These are phyloP conservation scores for Piper betle DNA, from an alignment of 164 flowering plant species.

Conservation along the genomic window DNA sequence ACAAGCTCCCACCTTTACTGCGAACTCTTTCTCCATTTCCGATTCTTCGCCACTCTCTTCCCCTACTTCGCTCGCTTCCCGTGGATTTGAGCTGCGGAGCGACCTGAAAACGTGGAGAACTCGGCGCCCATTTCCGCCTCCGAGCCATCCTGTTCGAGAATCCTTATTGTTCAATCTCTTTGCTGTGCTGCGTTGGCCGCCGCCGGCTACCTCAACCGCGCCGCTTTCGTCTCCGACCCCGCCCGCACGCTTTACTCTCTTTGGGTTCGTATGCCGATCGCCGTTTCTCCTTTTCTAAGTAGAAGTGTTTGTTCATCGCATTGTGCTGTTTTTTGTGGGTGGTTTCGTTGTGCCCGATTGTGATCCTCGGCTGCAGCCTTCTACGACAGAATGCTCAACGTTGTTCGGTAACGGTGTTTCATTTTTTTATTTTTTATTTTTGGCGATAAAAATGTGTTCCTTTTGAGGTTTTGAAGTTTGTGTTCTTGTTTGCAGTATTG, in stretches of 20 bases:
- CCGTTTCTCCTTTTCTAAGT: not conserved
- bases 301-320: not conserved
- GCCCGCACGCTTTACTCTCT: conserved; percentile 31
- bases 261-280: conserved; percentile 31
- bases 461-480: not conserved
- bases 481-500: conserved; percentile 26
- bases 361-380: conserved; percentile 37
- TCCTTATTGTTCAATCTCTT: conserved; percentile 1
- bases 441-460: too few relatives aligned
- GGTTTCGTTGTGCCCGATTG: conserved; percentile 33
- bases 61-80: too few relatives aligned
- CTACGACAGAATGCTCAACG: conserved; percentile 33
- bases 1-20: not conserved
- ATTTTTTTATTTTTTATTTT: too few relatives aligned
- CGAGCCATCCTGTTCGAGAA: conserved; percentile 4
- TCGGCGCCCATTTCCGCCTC: too few relatives aligned
- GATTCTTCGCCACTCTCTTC: too few relatives aligned
- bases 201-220: conserved; percentile 26
- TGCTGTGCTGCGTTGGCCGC: conserved; percentile 2
- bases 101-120: too few relatives aligned
- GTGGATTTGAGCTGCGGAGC: too few relatives aligned
- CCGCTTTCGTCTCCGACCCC: conserved; percentile 40
- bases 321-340: conserved; percentile 25
- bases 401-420: conserved; percentile 56
- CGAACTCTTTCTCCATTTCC: too few relatives aligned